phyloP scores from a whole-genome alignment of 2,329 filamentous ascomycete species.

The Nemania sp. region DNA sequence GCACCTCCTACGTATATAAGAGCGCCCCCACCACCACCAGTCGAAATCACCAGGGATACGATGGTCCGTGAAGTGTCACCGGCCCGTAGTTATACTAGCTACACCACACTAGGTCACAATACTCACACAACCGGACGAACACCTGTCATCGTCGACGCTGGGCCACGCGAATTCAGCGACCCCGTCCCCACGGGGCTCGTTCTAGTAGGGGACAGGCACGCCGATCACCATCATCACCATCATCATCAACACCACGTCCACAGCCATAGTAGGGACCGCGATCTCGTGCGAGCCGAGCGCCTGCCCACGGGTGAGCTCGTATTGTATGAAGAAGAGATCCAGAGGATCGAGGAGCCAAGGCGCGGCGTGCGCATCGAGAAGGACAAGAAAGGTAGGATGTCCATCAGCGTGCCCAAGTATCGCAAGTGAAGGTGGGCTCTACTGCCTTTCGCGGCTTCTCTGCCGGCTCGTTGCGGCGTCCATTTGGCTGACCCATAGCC shows the following conservation, averaged over 20 bases:
- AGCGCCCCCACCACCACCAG: slow-evolving; percentile 37
- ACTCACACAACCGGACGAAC: slow-evolving; percentile 42
- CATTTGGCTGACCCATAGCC: slow-evolving; percentile 23
- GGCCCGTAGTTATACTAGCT: slow-evolving; percentile 42
- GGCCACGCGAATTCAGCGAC: slow-evolving; percentile 43
- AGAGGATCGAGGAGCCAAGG: slow-evolving; percentile 57
- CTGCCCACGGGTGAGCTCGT: slow-evolving; percentile 65
- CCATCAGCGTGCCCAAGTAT: slow-evolving; percentile 77
- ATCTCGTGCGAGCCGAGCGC: slow-evolving; percentile 61
- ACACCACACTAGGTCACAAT: slow-evolving; percentile 40
- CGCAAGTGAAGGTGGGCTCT: slow-evolving; percentile 55
- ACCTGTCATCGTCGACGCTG: slow-evolving; percentile 49
- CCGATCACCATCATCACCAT: slow-evolving; percentile 39
- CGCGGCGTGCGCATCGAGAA: slow-evolving; percentile 74
- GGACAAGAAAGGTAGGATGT: slow-evolving; percentile 96
- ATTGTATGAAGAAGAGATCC: slow-evolving; percentile 64
- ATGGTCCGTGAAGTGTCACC: slow-evolving; percentile 57
- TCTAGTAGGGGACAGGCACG: slow-evolving; percentile 44
- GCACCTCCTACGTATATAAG: slow-evolving; percentile 37
- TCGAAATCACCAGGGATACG: slow-evolving; percentile 50
- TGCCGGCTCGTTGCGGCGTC: slow-evolving; percentile 9
- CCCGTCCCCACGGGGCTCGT: slow-evolving; percentile 47
- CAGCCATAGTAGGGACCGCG: slow-evolving; percentile 51
- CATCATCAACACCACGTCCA: slow-evolving; percentile 42
- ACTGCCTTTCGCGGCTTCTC: slow-evolving; percentile 14